phyloP scores from a whole-genome alignment of 305 asterid species.

The Rubia balearica region DNA sequence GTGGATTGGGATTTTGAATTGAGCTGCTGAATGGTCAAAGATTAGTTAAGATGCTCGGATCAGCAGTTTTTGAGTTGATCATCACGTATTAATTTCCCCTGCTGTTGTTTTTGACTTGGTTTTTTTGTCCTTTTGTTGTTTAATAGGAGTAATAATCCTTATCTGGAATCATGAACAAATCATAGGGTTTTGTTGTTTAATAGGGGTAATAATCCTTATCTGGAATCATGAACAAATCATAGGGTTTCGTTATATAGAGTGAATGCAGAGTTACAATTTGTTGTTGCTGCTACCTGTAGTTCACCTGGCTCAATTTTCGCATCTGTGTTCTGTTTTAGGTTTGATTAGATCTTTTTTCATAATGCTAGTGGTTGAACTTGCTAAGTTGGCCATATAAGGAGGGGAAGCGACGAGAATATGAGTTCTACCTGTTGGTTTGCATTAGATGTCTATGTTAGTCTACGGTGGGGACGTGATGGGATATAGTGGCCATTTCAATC shows the following conservation, averaged over 20 bases:
- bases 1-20: slow-evolving; percentile 13
- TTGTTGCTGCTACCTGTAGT: background rate
- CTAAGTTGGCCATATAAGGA: background rate
- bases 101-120: background rate
- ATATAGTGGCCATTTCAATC: background rate
- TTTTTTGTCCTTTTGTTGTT: background rate
- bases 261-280: background rate
- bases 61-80: slow-evolving; percentile 14
- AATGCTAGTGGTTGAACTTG: background rate
- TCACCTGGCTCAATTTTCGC: background rate
- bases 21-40: slow-evolving; percentile 18
- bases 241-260: background rate
- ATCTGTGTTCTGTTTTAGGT: background rate
- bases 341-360: background rate
- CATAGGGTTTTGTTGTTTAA: background rate
- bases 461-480: background rate
- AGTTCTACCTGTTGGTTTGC: background rate
- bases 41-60: slow-evolving; percentile 11
- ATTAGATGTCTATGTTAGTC: background rate
- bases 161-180: background rate
- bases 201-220: background rate
- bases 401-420: background rate
- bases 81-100: background rate
- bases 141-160: background rate
- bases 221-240: background rate